Base-by-base conservation (phyloP, 805 yeast species). In the Metschnikowia dekortorum region DNA sequence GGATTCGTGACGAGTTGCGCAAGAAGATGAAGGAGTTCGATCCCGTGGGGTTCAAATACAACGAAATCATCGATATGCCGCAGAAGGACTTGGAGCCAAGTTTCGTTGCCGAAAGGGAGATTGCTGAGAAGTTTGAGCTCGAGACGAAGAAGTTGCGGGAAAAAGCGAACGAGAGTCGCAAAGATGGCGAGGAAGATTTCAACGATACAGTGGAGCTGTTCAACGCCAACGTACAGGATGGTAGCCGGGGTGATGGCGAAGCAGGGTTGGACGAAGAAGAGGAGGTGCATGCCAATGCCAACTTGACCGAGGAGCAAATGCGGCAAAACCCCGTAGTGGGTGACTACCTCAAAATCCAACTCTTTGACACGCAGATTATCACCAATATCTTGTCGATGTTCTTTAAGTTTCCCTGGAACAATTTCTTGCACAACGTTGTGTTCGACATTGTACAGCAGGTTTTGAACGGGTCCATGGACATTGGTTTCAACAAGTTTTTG, bases 371-470 rank as follows among this genome's bases (percentile, higher is more conserved):
- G 7, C 77, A 74, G 55, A 72, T 74, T 43, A 64, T 74, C 42
- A 60, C 70, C 48, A 73, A 70, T 51, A 73, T 74, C 47, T 56
- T 73, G 46, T 54, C 69, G 31, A 74, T 73, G 78, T 74, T 74
- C 54, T 74, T 74, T 61, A 65, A 65, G 51, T 74, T 74, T 52
- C 78, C 78, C 1, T 74, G 79, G 79, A 74, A 74, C 57, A 74
- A 74, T 53, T 74, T 74, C 51, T 63, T 73, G 43, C 79, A 74
- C 61, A 74, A 74, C 49, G 79, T 74, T 14, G 78, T 74, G 9
- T 74, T 74, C 56, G 79, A 74, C 54, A 71, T 74, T 44, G 78
- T 74, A 28, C 79, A 74, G 53, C 79, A 74, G 59, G 75, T 74
- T 1, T 62, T 74, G 51, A 73, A 74, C 57, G 79, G 79, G 8